Conservation (phyloP, 768 basidiomycete species). For the Boletus sensibilis region DNA sequence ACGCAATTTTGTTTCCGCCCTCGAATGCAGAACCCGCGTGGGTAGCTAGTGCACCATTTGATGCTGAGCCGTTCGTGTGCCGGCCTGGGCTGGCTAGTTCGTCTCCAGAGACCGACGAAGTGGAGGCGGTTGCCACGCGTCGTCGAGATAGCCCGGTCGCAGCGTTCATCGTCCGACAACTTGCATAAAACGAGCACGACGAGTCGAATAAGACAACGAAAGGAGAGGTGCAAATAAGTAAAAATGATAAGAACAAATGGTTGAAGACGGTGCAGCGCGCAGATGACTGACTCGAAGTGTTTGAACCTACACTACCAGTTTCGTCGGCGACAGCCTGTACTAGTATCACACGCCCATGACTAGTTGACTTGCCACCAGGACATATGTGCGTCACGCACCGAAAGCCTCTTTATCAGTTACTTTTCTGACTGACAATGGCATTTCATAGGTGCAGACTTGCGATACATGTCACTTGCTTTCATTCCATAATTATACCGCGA, state of each 20-base stretch:
- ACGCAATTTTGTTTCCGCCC: constrained; percentile 87
- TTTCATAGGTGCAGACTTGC: not conserved
- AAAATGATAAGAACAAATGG: not conserved
- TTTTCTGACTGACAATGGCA: not conserved
- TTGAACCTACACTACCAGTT: constrained; percentile 10
- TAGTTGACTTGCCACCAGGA: not conserved
- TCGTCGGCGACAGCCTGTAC: not conserved
- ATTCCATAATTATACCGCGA: not conserved
- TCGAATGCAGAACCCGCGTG: constrained; percentile 85
- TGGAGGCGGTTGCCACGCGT: constrained; percentile 47
- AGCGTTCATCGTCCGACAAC: constrained; percentile 44
- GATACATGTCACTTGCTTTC: not conserved
- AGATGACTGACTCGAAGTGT: constrained; percentile 6
- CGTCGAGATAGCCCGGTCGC: constrained; percentile 56
- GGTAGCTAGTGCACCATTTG: constrained; percentile 34
- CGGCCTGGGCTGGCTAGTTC: constrained; percentile 36
- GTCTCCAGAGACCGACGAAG: constrained; percentile 37
- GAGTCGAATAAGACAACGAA: constrained; percentile 2
- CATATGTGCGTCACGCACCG: no score
- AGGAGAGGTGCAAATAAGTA: constrained; percentile 5
- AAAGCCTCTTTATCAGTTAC: not conserved
- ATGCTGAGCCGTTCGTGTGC: constrained; percentile 29
- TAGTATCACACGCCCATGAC: constrained; percentile 14
- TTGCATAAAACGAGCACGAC: constrained; percentile 20
- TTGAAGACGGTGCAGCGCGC: constrained; percentile 6